Conservation (phyloP, 352 stramenopile species). For the Pythium coloratum region DNA sequence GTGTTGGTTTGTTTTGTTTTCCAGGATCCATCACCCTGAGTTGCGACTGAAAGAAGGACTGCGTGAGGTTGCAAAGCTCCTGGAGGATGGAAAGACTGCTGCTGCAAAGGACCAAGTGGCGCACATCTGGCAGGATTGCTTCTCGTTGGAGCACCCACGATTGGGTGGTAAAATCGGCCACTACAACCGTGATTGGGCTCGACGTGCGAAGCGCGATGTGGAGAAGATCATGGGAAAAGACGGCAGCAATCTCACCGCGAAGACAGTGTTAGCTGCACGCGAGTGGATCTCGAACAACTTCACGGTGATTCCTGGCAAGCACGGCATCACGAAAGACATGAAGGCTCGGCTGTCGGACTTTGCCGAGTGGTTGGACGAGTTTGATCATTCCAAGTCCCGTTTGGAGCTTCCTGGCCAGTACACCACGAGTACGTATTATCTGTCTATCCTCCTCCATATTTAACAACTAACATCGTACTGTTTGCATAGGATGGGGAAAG, state of each 20-base stretch:
- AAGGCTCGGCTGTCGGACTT: constrained; percentile 79
- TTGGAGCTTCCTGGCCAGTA: constrained; percentile 86
- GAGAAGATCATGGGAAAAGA: constrained; percentile 77
- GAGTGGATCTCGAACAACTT: constrained; percentile 80
- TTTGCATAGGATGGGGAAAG: constrained; percentile 63
- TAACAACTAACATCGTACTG: not conserved
- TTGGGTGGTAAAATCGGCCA: constrained; percentile 62
- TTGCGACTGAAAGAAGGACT: constrained; percentile 80
- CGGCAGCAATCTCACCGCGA: constrained; percentile 48
- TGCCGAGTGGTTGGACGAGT: constrained; percentile 83
- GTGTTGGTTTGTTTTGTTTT: not conserved
- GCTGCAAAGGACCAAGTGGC: constrained; percentile 38
- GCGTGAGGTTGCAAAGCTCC: constrained; percentile 56
- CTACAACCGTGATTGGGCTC: constrained; percentile 76
- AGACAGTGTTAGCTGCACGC: constrained; percentile 52
- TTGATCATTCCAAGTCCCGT: constrained; percentile 65
- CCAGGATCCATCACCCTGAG: constrained; percentile 78
- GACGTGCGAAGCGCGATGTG: constrained; percentile 37
- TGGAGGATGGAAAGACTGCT: constrained; percentile 47
- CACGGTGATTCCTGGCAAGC: constrained; percentile 61
- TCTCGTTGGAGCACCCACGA: constrained; percentile 45
- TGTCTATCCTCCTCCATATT: not conserved
- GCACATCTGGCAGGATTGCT: constrained; percentile 64
- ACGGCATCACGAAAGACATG: constrained; percentile 81
- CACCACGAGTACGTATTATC: constrained; percentile 43